Percentiles rank a stretch among this genome's conserved stretches.
Evolutionary conservation across 2,329 filamentous ascomycete genomes (phyloP).

Genomic region (Mariannaea sp.): DNA sequence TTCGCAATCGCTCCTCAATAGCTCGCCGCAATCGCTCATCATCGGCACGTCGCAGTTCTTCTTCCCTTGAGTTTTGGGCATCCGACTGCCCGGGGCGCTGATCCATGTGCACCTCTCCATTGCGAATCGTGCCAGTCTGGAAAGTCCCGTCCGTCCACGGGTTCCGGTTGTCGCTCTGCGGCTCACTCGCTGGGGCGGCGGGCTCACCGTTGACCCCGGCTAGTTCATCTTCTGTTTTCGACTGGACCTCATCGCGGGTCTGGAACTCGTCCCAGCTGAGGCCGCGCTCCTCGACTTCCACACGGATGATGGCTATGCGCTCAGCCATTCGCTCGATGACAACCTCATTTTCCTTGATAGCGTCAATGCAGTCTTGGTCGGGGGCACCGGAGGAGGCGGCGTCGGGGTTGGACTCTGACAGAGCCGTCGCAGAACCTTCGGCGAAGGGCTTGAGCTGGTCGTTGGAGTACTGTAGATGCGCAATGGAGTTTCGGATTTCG

Average conservation of each 20-base stretch:
- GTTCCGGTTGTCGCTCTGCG: conserved; percentile 37
- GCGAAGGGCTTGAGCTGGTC: conserved; percentile 72
- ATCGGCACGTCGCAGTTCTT: conserved; percentile 63
- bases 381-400: conserved; percentile 38
- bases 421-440: conserved; percentile 50
- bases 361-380: conserved; percentile 74
- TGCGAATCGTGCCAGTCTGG: conserved; percentile 61
- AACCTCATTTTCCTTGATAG: conserved; percentile 71
- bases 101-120: conserved; percentile 56
- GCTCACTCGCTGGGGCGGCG: conserved; percentile 1
- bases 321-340: conserved; percentile 72
- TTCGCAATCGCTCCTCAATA: conserved; percentile 59
- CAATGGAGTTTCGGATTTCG: conserved; percentile 75
- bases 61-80: conserved; percentile 60
- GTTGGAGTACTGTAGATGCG: conserved; percentile 76
- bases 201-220: conserved; percentile 12
- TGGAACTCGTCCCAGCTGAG: conserved; percentile 62
- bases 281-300: conserved; percentile 66
- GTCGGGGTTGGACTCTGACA: conserved; percentile 29
- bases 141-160: conserved; percentile 69
- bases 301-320: conserved; percentile 65
- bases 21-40: conserved; percentile 64
- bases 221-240: conserved; percentile 35
- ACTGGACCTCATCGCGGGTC: conserved; percentile 50
- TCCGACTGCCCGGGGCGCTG: conserved; percentile 27